A percentile compares a stretch with the other conserved stretches of the same genome.
Conservation (phyloP, 2,329 filamentous ascomycete genomes). For the Sporothrix brasiliensis region DNA sequence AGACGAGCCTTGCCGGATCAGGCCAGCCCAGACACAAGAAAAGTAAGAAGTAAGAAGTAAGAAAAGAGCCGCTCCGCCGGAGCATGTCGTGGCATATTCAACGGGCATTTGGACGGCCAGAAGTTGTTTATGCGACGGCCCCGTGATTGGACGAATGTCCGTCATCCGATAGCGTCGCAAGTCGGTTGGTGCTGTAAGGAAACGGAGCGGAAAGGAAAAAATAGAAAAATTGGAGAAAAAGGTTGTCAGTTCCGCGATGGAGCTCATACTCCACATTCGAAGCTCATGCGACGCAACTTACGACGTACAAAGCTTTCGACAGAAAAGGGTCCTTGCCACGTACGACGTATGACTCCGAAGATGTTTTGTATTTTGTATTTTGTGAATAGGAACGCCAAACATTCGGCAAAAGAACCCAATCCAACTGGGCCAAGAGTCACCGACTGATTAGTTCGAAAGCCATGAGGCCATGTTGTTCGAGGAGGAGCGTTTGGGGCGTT, state of each 20-base stretch:
- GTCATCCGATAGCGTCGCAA: background rate
- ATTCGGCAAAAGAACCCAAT: constrained; percentile 1
- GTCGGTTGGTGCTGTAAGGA: background rate
- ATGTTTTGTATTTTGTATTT: no score
- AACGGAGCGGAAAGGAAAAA: constrained; percentile 7
- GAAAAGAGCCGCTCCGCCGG: background rate
- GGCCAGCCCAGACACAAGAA: background rate
- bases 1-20: background rate
- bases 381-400: no score
- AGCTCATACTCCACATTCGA: background rate
- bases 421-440: background rate
- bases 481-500: background rate
- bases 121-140: background rate
- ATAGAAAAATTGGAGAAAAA: background rate
- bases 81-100: background rate
- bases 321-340: no score
- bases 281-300: no score
- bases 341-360: no score
- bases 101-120: background rate
- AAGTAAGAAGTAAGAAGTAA: background rate
- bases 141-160: constrained; percentile 4
- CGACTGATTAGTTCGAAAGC: background rate
- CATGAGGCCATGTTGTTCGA: background rate
- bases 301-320: no score
- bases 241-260: background rate